Base-by-base conservation (phyloP, 495 filamentous ascomycete species). In the Cryomyces antarcticus region DNA sequence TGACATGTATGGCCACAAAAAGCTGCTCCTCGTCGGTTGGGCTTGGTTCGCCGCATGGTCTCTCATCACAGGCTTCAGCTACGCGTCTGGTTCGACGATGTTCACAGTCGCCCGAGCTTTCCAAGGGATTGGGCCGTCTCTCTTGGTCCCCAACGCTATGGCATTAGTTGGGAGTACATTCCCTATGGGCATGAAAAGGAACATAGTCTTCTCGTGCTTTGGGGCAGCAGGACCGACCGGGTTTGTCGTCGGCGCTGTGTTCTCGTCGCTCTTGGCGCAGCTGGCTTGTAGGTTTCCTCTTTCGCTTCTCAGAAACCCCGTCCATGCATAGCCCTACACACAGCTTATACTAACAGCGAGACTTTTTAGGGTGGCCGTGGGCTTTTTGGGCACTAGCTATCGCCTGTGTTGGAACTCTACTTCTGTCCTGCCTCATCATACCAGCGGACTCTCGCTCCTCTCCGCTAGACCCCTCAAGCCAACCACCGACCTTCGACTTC, bases 121-220 rank as follows among this genome's bases (percentile, higher is more conserved):
- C 39, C 30, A 43, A 35, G 44, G 44, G 6, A 35, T 46, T 12
- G 44, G 44, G 7, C 44, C 44, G 9, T 31, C 44, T 10, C 27
- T 46, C 5, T 30, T 42, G 31, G 24, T 46, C 5, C 44, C 44
- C 11, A 46, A 46, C 36, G 44, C 38, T 17, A 29, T 46, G 7
- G 44, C 44, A 11, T 31, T 46, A 4, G 11, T 46, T 13, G 79
- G 75, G 5, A 52, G 61, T 0, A 64, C 65, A 0, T 80, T 77
- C 46, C 49, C 54, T 0, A 65, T 67, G 0, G 71, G 72, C 0
- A 56, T 49, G 30, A 63, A 67, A 35, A 77, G 80, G 62, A 61
- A 73, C 37, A 71, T 83, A 63, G 62, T 69, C 0, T 80, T 83
- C 48, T 60, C 69, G 0, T 36, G 76, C 5, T 81, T 81, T 47